Percentiles rank a stretch among this genome's conserved stretches.
Evolutionary conservation across 1,284 basidiomycete species (phyloP).

Genomic region (Naganishia cerealis): DNA sequence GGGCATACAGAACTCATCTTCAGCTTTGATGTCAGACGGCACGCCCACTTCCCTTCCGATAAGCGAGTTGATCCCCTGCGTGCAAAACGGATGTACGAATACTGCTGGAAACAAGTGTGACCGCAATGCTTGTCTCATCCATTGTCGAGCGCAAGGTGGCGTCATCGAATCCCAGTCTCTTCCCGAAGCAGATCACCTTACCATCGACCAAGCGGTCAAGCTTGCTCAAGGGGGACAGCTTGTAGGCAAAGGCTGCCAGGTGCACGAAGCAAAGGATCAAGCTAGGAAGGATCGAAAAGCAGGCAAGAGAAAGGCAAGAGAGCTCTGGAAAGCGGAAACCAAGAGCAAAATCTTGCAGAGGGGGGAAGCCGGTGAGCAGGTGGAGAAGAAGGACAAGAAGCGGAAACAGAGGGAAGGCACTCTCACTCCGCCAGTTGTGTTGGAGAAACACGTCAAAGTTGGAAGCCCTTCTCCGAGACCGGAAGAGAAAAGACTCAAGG

Average conservation of each 20-base stretch:
- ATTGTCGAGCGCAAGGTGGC: conserved; percentile 50
- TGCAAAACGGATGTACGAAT: conserved; percentile 38
- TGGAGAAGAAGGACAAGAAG: conserved; percentile 18
- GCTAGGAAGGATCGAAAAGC: conserved; percentile 46
- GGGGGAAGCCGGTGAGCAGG: conserved; percentile 43
- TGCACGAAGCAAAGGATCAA: conserved; percentile 53
- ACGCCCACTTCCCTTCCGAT: conserved; percentile 16
- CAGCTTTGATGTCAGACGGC: conserved; percentile 1
- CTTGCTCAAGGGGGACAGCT: conserved; percentile 41
- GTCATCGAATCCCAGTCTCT: conserved; percentile 43
- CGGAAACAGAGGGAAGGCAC: conserved; percentile 17
- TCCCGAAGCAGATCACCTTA: conserved; percentile 42
- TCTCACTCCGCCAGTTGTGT: conserved; percentile 46
- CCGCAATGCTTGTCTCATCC: conserved; percentile 47
- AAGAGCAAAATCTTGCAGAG: conserved; percentile 13
- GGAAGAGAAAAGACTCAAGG: conserved; percentile 24
- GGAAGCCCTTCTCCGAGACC: conserved; percentile 59
- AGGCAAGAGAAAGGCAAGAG: conserved; percentile 72
- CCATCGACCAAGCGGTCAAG: conserved; percentile 40
- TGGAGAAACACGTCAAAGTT: conserved; percentile 70
- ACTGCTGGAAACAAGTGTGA: conserved; percentile 49
- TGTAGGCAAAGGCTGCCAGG: conserved; percentile 52
- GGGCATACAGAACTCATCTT: not conserved
- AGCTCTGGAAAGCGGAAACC: conserved; percentile 74
- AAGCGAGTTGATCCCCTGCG: conserved; percentile 27